Evolutionary conservation across 1,139 yeast genomes (phyloP).

Genomic region (Zhuliangozyma parablackwelliae): DNA sequence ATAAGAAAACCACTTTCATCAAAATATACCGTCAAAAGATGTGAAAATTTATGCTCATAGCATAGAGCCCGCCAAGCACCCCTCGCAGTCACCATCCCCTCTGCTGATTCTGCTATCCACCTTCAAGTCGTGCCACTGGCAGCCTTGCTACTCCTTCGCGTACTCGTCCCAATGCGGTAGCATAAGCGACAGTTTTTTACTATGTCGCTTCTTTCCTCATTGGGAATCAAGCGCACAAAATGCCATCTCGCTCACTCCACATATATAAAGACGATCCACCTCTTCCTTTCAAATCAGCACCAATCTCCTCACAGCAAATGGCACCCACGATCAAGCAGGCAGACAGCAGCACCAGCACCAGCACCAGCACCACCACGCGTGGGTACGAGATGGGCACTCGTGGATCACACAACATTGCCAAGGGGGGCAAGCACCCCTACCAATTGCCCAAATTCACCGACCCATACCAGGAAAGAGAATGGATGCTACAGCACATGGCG

Average conservation of each 20-base stretch:
- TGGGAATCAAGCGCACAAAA: not conserved
- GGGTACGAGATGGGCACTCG: constrained; percentile 45
- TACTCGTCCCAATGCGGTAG: not conserved
- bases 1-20: too few species aligned
- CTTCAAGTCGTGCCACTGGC: too few species aligned
- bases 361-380: constrained; percentile 25
- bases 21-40: too few species aligned
- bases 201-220: constrained; percentile 2
- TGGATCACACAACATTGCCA: constrained; percentile 49
- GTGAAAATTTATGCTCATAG: too few species aligned
- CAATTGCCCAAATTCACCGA: constrained; percentile 50
- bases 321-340: constrained; percentile 5
- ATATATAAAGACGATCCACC: not conserved
- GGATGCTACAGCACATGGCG: constrained; percentile 74
- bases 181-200: not conserved
- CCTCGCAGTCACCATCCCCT: too few species aligned
- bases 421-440: constrained; percentile 46
- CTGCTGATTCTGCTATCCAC: too few species aligned
- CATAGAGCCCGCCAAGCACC: too few species aligned
- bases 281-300: not conserved
- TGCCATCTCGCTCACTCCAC: not conserved
- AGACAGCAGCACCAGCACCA: constrained; percentile 2
- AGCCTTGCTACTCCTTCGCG: too few species aligned
- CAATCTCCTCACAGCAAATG: constrained; percentile 1
- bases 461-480: constrained; percentile 49